Evolutionary conservation across 2,329 filamentous ascomycete genomes (phyloP).

Genomic region (Chaetomium sp.): DNA sequence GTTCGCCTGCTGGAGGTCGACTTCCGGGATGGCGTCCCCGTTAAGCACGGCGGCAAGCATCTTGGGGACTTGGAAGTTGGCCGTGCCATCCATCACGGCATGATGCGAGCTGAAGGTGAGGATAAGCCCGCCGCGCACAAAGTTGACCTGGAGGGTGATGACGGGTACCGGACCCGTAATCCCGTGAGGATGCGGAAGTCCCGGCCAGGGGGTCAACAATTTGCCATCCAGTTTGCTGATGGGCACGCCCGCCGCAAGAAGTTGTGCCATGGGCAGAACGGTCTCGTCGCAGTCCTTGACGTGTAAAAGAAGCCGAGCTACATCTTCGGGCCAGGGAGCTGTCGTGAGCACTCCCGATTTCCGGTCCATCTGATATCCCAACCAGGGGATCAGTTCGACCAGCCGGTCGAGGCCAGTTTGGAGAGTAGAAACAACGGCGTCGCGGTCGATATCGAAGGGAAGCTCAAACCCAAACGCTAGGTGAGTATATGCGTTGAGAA

Average conservation of each 20-base stretch:
- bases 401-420: neutral
- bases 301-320: neutral
- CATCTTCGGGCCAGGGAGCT: neutral
- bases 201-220: constrained; percentile 35
- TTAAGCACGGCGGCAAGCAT: neutral
- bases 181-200: neutral
- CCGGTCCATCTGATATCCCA: neutral
- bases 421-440: neutral
- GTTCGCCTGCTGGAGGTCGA: neutral
- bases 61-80: neutral
- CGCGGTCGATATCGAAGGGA: neutral
- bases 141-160: constrained; percentile 35
- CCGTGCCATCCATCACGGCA: constrained; percentile 36
- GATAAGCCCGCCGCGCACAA: constrained; percentile 37
- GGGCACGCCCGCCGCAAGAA: constrained; percentile 23
- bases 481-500: constrained; percentile 12
- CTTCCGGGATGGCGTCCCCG: neutral
- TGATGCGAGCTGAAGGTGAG: constrained; percentile 39
- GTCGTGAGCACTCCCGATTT: neutral
- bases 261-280: neutral
- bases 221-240: constrained; percentile 39
- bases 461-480: constrained; percentile 27
- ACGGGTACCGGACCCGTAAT: constrained; percentile 11
- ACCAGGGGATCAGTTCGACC: neutral
- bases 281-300: neutral